phyloP scores from a whole-genome alignment of 345 rosid genomes.

The Boechera divaricarpa region DNA sequence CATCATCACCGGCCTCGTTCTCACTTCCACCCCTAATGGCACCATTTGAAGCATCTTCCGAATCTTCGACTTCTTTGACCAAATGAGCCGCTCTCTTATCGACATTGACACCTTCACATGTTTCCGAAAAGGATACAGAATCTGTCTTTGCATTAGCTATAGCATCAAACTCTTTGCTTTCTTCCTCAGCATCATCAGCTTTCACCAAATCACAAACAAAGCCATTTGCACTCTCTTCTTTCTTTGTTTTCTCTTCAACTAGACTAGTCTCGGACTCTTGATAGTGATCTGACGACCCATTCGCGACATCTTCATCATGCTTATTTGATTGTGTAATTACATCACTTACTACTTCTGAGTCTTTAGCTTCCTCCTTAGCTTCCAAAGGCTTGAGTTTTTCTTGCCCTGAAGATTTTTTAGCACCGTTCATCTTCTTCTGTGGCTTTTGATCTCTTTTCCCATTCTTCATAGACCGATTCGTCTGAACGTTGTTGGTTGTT shows the following conservation, averaged over 20 bases:
- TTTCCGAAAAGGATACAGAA: background rate
- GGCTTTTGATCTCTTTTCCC: conserved; percentile 57
- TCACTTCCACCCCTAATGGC: conserved; percentile 55
- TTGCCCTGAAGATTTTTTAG: conserved; percentile 50
- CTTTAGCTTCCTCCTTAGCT: conserved; percentile 49
- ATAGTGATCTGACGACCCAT: conserved; percentile 46
- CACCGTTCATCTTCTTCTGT: conserved; percentile 50
- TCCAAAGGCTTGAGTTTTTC: conserved; percentile 49
- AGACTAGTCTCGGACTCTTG: conserved; percentile 62
- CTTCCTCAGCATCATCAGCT: conserved; percentile 48
- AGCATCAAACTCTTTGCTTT: conserved; percentile 24
- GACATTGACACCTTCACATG: conserved; percentile 14
- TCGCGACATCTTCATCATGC: conserved; percentile 53
- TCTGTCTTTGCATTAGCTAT: conserved; percentile 14
- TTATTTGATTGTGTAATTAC: conserved; percentile 52
- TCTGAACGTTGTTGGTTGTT: conserved; percentile 50
- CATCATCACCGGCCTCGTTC: conserved; percentile 53
- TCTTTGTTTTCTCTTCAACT: conserved; percentile 38
- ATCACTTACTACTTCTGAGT: conserved; percentile 39
- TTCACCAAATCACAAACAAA: background rate
- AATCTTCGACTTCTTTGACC: conserved; percentile 18
- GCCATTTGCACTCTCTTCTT: conserved; percentile 57
- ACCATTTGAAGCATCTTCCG: conserved; percentile 59
- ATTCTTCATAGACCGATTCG: conserved; percentile 54
- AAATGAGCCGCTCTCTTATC: conserved; percentile 7